phyloP scores from a whole-genome alignment of 2,329 filamentous ascomycete genomes.

The Beauveria pseudobassiana region DNA sequence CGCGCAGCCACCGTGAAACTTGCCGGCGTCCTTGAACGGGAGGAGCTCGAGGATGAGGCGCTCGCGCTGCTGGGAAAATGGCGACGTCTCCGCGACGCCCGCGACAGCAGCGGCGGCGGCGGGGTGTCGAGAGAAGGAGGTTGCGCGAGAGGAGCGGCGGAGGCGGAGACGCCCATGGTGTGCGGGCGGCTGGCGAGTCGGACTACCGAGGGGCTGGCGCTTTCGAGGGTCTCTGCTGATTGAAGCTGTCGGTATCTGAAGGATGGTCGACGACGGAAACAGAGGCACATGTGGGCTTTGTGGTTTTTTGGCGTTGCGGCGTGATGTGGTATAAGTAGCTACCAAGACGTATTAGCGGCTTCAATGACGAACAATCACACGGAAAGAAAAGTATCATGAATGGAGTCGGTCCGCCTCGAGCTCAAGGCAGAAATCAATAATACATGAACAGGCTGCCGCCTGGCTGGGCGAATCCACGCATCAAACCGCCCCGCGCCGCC shows the following conservation, averaged over 20 bases:
- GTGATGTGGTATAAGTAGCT: not conserved
- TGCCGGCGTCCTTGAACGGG: slow-evolving; percentile 25
- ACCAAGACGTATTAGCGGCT: too few relatives aligned
- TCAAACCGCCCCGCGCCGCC: not conserved
- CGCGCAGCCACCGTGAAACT: slow-evolving; percentile 29
- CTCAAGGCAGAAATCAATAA: not conserved
- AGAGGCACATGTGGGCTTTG: slow-evolving; percentile 1
- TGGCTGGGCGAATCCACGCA: not conserved
- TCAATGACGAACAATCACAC: not conserved
- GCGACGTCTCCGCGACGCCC: not conserved
- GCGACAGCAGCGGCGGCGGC: not conserved
- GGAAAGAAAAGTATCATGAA: too few relatives aligned
- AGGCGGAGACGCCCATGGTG: slow-evolving; percentile 1
- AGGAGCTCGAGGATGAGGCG: slow-evolving; percentile 33
- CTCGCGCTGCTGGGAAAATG: slow-evolving; percentile 26
- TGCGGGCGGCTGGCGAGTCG: not conserved
- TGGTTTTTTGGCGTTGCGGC: too few relatives aligned
- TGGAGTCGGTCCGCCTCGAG: not conserved
- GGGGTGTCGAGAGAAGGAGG: not conserved
- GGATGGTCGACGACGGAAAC: not conserved
- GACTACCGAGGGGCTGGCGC: not conserved
- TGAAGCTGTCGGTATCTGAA: not conserved
- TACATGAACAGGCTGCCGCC: not conserved
- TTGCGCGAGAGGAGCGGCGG: not conserved
- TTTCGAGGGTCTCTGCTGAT: not conserved